Evolutionary conservation across 108 stramenopile species (phyloP), one percentile per base, ranked within the genome.

Genomic region (Nitzschia putrida): DNA sequence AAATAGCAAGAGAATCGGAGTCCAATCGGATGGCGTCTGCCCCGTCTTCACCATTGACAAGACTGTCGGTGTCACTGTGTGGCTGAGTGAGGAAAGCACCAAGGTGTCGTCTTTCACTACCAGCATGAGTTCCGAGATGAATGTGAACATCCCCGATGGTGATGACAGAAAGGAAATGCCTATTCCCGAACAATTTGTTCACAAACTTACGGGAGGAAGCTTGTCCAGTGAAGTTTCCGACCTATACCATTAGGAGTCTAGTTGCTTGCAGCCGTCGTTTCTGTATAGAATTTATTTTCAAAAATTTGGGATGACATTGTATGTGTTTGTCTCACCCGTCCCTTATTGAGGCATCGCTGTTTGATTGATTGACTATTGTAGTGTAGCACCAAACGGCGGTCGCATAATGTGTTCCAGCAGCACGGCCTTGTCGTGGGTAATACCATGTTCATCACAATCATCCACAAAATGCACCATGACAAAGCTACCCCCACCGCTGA

Each of bases 111-210:
- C 83, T 12, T 95, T 98, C 61, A 85, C 88, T 4, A 94, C 96
- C 29, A 88, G 89, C 44, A 88, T 97, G 81, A 92, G 90, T 72
- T 85, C 84, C 38, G 98, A 99, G 68, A 97, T 99, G 97, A 97
- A 96, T 71, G 92, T 98, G 56, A 84, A 80, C 56, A 97, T 92
- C 85, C 96, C 96, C 16, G 91, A 94, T 63, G 95, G 79, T 10
- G 95, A 88, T 13, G 96, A 91, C 66, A 83, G 93, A 38, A 89
- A 90, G 72, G 98, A 99, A 85, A 72, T 85, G 47, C 96, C 97
- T n/a, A 96, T 99, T 78, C 98, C 98, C 14, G 98, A 99, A 71
- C 98, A 98, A 78, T 98, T 95, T 71, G 75, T 84, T 22, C 94
- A 96, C 81, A 91, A 79, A 40, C 41, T 98, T 25, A 74, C 74